Conservation (phyloP, 345 rosid species). For the Adansonia digitata region DNA sequence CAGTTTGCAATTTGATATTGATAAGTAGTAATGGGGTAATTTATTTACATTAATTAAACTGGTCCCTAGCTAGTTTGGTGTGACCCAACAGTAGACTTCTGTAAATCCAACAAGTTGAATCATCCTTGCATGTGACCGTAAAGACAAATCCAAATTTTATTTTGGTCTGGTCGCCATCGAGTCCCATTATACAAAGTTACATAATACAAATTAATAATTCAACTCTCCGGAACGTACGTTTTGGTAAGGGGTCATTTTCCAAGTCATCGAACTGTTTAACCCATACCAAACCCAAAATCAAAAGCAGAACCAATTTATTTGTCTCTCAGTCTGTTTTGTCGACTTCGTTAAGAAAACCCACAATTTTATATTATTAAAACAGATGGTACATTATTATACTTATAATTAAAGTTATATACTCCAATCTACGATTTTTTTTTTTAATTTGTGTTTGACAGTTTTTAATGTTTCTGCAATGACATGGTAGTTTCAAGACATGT, state of each 20-base stretch:
- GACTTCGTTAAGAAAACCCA: not conserved
- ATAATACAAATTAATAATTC: not conserved
- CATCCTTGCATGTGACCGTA: not conserved
- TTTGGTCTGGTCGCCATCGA: not conserved
- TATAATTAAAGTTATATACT: too few species aligned
- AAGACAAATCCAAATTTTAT: not conserved
- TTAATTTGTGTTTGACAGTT: not conserved
- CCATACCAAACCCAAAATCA: too few species aligned
- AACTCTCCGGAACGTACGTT: not conserved
- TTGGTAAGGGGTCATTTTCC: conserved; percentile 1
- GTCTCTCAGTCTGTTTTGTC: not conserved
- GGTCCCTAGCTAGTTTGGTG: not conserved
- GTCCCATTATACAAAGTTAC: not conserved
- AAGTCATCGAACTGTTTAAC: not conserved
- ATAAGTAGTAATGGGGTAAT: not conserved
- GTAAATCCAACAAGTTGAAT: not conserved
- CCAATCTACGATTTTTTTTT: not conserved
- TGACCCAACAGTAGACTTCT: not conserved
- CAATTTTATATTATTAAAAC: not conserved
- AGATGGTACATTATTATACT: not conserved
- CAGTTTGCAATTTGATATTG: not conserved
- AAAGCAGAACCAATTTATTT: too few species aligned
- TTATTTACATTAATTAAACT: not conserved
- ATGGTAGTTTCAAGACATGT: not conserved
- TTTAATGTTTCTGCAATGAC: not conserved